Conservation (phyloP, 1,284 basidiomycete genomes). For the Sporisorium reilianum region DNA sequence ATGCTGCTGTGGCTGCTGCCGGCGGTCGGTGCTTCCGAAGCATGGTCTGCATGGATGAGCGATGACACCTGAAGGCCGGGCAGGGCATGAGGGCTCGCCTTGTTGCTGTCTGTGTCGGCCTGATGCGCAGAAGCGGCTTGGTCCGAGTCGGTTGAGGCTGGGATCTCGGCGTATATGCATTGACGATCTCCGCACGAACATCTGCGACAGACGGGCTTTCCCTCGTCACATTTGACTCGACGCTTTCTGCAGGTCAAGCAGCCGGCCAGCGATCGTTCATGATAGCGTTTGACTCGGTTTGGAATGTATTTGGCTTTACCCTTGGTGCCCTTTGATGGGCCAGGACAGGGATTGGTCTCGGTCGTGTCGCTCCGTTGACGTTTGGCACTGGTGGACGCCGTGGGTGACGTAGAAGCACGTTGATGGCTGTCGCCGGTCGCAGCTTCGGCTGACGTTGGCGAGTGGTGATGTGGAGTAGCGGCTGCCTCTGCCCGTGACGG, state of each 20-base stretch:
- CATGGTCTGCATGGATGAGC: constrained; percentile 19
- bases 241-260: constrained; percentile 48
- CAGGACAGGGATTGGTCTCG: constrained; percentile 5
- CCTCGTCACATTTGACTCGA: constrained; percentile 48
- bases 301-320: constrained; percentile 49
- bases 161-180: constrained; percentile 32
- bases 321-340: constrained; percentile 36
- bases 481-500: background rate
- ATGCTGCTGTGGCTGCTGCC: background rate
- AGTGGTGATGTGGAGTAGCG: background rate
- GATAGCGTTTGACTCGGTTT: constrained; percentile 47
- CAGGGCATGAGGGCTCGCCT: background rate
- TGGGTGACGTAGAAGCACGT: background rate
- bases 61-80: constrained; percentile 37
- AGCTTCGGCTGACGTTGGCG: background rate
- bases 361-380: constrained; percentile 6
- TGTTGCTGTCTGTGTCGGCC: background rate
- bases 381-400: background rate
- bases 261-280: constrained; percentile 41
- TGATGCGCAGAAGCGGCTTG: background rate
- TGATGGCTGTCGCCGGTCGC: background rate
- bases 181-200: constrained; percentile 44
- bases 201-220: constrained; percentile 33
- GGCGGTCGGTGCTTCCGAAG: constrained; percentile 2
- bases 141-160: background rate